Conservation (phyloP, 371 early-diverging fungal genomes). For the Actinomortierella ambigua region DNA sequence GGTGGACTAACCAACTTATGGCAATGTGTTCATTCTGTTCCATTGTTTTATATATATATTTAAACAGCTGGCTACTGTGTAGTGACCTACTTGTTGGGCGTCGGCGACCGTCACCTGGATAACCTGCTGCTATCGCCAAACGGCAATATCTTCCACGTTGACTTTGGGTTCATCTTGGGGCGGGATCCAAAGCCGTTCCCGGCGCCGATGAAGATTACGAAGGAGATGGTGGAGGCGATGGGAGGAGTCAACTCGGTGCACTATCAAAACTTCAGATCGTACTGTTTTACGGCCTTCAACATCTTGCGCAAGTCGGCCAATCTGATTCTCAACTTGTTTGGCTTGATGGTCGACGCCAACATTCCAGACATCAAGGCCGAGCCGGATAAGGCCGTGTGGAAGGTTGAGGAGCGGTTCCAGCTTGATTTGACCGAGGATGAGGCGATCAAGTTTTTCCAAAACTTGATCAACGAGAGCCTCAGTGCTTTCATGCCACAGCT, state of each 20-base stretch:
- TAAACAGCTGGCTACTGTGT: constrained; percentile 94
- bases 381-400: constrained; percentile 94
- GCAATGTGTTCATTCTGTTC: not conserved
- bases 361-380: constrained; percentile 96
- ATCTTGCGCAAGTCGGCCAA: constrained; percentile 91
- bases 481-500: constrained; percentile 97
- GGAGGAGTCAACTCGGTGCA: constrained; percentile 85
- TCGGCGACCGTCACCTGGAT: constrained; percentile 99
- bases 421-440: constrained; percentile 93
- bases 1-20: not conserved
- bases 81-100: constrained; percentile 95
- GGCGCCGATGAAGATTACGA: constrained; percentile 98
- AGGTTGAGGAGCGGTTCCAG: constrained; percentile 94
- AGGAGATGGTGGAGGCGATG: constrained; percentile 99
- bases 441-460: constrained; percentile 92
- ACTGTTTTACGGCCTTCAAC: constrained; percentile 93
- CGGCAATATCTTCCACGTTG: constrained; percentile 96
- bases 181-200: constrained; percentile 99
- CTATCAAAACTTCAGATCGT: constrained; percentile 87
- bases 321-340: constrained; percentile 92
- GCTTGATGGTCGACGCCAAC: constrained; percentile 94
- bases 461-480: constrained; percentile 90
- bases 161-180: constrained; percentile 98
- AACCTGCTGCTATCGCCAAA: constrained; percentile 90
- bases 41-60: not conserved